phyloP scores from a whole-genome alignment of 306 rosid species.

The Bauhinia variegata region DNA sequence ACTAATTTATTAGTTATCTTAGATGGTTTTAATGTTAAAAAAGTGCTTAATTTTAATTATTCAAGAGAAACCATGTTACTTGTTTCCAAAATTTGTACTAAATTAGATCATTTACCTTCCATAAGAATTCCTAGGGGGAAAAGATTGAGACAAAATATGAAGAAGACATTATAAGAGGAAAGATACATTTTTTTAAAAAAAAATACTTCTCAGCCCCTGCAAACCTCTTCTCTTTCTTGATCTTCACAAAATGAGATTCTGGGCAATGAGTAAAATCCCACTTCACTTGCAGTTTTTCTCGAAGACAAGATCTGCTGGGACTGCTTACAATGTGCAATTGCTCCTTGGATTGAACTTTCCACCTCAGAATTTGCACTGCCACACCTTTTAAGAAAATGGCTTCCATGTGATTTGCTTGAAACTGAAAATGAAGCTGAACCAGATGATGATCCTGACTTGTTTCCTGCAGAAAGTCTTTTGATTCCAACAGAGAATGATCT shows the following conservation, averaged over 20 bases:
- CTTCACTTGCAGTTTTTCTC: slow-evolving; percentile 54
- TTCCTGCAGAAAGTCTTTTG: slow-evolving; percentile 63
- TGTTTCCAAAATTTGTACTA: slow-evolving; percentile 39
- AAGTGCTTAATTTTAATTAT: slow-evolving; percentile 15
- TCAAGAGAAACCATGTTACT: no score
- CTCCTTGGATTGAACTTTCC: slow-evolving; percentile 92
- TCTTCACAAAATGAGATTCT: slow-evolving; percentile 54
- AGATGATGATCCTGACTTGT: slow-evolving; percentile 46
- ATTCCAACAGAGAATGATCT: slow-evolving; percentile 82
- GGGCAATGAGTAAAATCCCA: slow-evolving; percentile 59
- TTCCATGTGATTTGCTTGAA: slow-evolving; percentile 51
- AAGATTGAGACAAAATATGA: slow-evolving; percentile 36
- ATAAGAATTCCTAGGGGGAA: slow-evolving; percentile 34
- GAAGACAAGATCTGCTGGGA: slow-evolving; percentile 64
- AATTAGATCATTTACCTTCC: slow-evolving; percentile 34
- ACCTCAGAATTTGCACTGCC: slow-evolving; percentile 77
- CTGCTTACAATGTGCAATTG: slow-evolving; percentile 94
- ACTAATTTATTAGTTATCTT: slow-evolving; percentile 8
- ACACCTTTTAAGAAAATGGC: slow-evolving; percentile 70
- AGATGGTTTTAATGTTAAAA: slow-evolving; percentile 24
- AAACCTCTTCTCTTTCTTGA: slow-evolving; percentile 57
- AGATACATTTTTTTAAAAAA: slow-evolving; percentile 28
- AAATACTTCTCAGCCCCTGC: slow-evolving; percentile 55
- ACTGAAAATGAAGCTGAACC: slow-evolving; percentile 60
- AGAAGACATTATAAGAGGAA: slow-evolving; percentile 17